Evolutionary conservation across 2,329 filamentous ascomycete species (phyloP).

Genomic region (Beauveria pseudobassiana): DNA sequence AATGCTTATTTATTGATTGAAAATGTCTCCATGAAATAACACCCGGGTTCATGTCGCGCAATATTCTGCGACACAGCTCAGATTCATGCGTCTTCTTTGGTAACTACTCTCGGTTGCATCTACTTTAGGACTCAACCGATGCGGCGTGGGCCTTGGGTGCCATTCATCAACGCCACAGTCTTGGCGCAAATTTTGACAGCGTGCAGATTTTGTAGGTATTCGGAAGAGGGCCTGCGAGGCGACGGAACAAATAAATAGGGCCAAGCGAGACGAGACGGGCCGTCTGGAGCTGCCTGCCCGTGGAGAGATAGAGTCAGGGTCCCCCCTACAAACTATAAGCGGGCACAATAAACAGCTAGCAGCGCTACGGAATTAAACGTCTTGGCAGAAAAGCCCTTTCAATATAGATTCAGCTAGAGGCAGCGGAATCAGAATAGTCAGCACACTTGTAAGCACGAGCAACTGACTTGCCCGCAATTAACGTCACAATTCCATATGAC

Average conservation of each 20-base stretch:
- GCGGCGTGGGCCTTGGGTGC: neutral
- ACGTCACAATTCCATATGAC: neutral
- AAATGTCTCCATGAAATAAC: neutral
- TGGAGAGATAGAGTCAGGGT: neutral
- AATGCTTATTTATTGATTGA: neutral
- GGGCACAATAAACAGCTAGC: neutral
- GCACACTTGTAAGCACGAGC: neutral
- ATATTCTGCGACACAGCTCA: neutral
- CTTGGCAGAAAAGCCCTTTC: neutral
- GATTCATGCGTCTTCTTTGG: neutral
- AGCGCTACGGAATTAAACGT: neutral
- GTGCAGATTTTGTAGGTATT: neutral
- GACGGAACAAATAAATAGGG: neutral
- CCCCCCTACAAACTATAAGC: neutral
- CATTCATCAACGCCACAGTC: neutral
- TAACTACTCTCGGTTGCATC: neutral
- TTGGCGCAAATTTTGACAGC: neutral
- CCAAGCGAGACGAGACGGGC: neutral
- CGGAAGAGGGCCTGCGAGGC: neutral
- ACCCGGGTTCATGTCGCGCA: neutral
- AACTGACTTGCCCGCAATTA: neutral
- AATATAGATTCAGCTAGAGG: neutral
- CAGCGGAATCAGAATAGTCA: neutral
- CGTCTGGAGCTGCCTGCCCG: neutral
- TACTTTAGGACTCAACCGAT: constrained; percentile 4